Evolutionary conservation across 345 rosid genomes (phyloP).

Genomic region (Linum lewisii): DNA sequence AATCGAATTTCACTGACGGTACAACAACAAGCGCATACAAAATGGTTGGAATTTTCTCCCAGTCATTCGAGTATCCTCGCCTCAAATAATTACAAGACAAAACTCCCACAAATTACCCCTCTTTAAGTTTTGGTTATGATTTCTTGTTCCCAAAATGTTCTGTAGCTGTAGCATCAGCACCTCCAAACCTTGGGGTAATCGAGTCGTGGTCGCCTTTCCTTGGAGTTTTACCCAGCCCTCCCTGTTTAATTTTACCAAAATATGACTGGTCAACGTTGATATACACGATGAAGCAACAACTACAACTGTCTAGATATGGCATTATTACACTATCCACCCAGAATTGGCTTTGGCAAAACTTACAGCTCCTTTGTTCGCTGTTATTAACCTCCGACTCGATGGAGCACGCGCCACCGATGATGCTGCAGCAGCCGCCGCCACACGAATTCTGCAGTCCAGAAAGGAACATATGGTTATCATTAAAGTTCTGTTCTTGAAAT

Average conservation of each 20-base stretch:
- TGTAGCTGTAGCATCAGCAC: conserved; percentile 19
- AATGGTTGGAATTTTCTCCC: background rate
- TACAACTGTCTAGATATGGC: too few species aligned
- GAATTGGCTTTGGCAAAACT: conserved; percentile 12
- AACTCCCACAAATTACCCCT: background rate
- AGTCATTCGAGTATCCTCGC: background rate
- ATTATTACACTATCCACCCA: background rate
- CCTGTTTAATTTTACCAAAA: conserved; percentile 6
- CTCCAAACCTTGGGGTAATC: conserved; percentile 24
- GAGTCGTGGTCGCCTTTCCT: conserved; percentile 40
- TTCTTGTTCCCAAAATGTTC: conserved; percentile 18
- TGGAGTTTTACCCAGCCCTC: conserved; percentile 36
- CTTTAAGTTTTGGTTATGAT: background rate
- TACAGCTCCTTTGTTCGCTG: conserved; percentile 45
- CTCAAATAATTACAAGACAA: background rate
- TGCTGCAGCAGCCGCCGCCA: conserved; percentile 96
- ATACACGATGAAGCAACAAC: too few species aligned
- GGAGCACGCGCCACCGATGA: conserved; percentile 82
- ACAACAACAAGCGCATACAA: background rate
- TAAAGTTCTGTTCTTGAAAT: too few species aligned
- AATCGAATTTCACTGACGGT: background rate
- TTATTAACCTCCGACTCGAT: conserved; percentile 55
- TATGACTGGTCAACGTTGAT: too few species aligned
- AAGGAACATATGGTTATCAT: background rate
- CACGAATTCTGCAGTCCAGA: conserved; percentile 58